These are phyloP conservation scores for Xylaria polymorpha DNA, from an alignment of 2,329 filamentous ascomycete genomes.

Conservation along the genomic window DNA sequence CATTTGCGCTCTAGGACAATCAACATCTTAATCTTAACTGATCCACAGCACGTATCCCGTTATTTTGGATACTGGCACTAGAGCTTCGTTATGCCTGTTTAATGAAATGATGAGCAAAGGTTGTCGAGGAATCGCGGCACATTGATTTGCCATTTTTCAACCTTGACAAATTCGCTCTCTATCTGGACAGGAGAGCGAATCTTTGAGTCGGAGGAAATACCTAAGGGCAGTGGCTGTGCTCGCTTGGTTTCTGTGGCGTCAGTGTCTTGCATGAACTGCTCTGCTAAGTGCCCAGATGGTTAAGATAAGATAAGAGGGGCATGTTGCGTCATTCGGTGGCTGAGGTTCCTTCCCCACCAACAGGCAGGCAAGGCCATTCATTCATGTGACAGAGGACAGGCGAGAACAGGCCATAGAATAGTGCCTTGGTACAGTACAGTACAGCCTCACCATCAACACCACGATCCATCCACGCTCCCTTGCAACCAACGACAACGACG, in stretches of 20 bases:
- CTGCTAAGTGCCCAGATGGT: neutral
- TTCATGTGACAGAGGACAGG: neutral
- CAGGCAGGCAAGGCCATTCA: neutral
- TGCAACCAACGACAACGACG: neutral
- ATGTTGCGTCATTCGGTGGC: conserved; percentile 29
- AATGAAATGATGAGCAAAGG: no score
- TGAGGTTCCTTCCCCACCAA: conserved; percentile 9
- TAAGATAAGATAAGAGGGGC: conserved; percentile 8
- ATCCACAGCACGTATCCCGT: neutral
- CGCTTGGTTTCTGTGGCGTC: neutral
- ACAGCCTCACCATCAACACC: neutral
- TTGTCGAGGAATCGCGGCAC: no score
- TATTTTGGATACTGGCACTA: neutral
- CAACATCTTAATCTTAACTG: no score
- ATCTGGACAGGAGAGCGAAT: no score
- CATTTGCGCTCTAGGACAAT: neutral
- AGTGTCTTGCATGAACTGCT: neutral
- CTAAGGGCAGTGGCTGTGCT: neutral
- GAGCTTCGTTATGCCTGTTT: neutral
- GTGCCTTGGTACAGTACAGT: neutral
- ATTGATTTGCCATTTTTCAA: no score
- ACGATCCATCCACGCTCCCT: neutral
- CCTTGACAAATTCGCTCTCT: no score
- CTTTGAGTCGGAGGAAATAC: no score
- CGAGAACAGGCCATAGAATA: neutral